Conservation (phyloP, 2,329 filamentous ascomycete genomes). For the Penicillium capsulatum region DNA sequence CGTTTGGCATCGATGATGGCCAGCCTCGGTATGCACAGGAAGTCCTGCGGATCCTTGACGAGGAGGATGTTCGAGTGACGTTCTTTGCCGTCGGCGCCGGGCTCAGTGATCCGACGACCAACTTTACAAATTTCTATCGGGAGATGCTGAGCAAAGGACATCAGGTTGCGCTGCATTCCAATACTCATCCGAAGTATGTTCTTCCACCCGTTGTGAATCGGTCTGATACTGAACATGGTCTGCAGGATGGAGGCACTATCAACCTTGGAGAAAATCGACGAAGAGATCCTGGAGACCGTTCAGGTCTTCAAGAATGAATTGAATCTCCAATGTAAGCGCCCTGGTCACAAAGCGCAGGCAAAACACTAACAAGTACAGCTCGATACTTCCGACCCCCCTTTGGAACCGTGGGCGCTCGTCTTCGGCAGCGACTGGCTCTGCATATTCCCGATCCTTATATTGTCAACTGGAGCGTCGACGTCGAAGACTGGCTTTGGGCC, state of each 20-base stretch:
- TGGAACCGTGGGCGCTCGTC: conserved; percentile 63
- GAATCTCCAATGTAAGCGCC: conserved; percentile 32
- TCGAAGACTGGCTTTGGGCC: conserved; percentile 69
- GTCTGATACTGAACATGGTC: background rate
- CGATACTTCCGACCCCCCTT: conserved; percentile 67
- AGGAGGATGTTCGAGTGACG: conserved; percentile 61
- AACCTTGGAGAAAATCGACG: conserved; percentile 32
- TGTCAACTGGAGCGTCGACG: conserved; percentile 66
- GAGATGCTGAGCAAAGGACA: conserved; percentile 61
- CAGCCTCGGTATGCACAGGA: conserved; percentile 56
- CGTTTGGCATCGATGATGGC: conserved; percentile 69
- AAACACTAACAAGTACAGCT: conserved; percentile 20
- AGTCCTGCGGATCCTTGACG: conserved; percentile 59
- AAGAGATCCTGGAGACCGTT: conserved; percentile 35
- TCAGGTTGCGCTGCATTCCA: conserved; percentile 65
- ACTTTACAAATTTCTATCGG: conserved; percentile 60
- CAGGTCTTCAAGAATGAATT: conserved; percentile 30
- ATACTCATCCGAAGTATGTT: conserved; percentile 60
- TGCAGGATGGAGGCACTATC: conserved; percentile 37
- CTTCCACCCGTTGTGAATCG: background rate
- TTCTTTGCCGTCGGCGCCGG: conserved; percentile 67
- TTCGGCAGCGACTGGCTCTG: conserved; percentile 58
- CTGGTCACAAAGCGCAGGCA: background rate
- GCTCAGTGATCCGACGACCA: conserved; percentile 55
- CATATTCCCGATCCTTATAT: conserved; percentile 53